These are phyloP conservation scores for Neophaeococcomyces aloes DNA, from an alignment of 2,329 filamentous ascomycete genomes.

Conservation along the genomic window DNA sequence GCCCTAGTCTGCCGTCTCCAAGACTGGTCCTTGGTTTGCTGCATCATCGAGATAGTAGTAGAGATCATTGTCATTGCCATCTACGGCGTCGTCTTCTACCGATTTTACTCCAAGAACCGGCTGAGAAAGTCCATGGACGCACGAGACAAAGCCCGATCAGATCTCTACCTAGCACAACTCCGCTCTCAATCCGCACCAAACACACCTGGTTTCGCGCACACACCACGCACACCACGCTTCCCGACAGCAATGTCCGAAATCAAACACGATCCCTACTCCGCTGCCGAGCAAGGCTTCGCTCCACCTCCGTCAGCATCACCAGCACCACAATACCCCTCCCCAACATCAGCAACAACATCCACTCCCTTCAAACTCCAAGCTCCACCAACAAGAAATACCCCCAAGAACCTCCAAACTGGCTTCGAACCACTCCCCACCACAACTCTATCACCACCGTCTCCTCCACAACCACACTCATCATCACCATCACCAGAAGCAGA, in stretches of 20 bases:
- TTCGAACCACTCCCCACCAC: conserved; percentile 46
- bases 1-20: conserved; percentile 81
- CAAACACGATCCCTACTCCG: conserved; percentile 6
- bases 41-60: conserved; percentile 90
- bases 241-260: conserved; percentile 26
- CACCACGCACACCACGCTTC: conserved; percentile 42
- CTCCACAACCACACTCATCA: conserved; percentile 22
- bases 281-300: conserved; percentile 7
- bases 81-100: conserved; percentile 92
- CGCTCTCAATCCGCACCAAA: conserved; percentile 83
- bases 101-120: conserved; percentile 91
- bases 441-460: conserved; percentile 27
- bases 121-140: conserved; percentile 94
- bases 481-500: conserved; percentile 25
- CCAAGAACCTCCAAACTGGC: conserved; percentile 52
- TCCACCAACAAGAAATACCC: conserved; percentile 71
- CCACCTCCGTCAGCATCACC: no score
- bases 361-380: conserved; percentile 73
- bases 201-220: conserved; percentile 76
- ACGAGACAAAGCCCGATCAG: conserved; percentile 84
- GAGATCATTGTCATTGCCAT: conserved; percentile 85
- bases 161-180: conserved; percentile 82
- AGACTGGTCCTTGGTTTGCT: conserved; percentile 94
- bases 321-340: conserved; percentile 41
- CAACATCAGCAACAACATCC: conserved; percentile 48